Percentiles rank a stretch among this genome's conserved stretches.
phyloP scores from a whole-genome alignment of 352 stramenopile genomes.

The Thraustochytrium sp. region DNA sequence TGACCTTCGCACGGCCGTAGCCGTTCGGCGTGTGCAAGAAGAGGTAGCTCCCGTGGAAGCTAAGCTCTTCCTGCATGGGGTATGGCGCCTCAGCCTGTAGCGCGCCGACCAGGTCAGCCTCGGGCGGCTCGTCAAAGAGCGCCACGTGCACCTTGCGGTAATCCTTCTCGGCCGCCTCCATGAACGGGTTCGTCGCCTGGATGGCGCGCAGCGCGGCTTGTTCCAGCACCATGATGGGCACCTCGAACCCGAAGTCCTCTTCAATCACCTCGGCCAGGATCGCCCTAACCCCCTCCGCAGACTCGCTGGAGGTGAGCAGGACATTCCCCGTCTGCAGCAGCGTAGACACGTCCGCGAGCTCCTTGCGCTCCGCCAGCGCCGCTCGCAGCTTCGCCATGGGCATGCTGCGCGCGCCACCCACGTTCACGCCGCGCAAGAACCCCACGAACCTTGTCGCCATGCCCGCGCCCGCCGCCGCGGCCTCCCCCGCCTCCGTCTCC shows the following conservation, averaged over 20 bases:
- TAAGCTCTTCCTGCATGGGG: neutral
- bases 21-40: neutral
- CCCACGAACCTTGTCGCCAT: too few species aligned
- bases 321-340: neutral
- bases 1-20: conserved; percentile 4
- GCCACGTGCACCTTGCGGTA: neutral
- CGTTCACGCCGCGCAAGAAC: neutral
- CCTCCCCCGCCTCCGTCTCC: too few species aligned
- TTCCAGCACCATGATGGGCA: neutral
- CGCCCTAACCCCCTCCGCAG: neutral
- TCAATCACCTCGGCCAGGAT: neutral
- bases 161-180: neutral
- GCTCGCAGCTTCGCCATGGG: neutral
- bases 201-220: neutral
- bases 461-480: too few species aligned
- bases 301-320: neutral
- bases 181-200: neutral
- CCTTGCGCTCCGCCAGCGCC: neutral
- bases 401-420: neutral
- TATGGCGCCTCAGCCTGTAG: neutral
- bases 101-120: neutral
- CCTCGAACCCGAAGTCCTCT: neutral
- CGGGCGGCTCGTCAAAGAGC: neutral
- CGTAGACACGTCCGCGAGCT: neutral
- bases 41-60: neutral